Conservation (phyloP, 2,329 filamentous ascomycete genomes). For the Beauveria sp. region DNA sequence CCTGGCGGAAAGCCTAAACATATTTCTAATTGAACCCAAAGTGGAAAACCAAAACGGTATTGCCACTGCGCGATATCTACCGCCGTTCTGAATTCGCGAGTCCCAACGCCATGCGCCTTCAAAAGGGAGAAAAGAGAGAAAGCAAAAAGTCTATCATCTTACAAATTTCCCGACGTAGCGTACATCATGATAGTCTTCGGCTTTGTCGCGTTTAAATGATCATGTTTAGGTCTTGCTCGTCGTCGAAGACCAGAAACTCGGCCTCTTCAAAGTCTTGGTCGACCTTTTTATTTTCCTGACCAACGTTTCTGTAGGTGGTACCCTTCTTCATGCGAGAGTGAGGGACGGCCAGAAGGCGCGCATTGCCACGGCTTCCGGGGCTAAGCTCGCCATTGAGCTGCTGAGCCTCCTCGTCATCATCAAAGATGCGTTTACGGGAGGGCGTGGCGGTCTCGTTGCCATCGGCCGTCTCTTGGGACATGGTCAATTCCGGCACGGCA, state of each 20-base stretch:
- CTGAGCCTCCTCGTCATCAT: constrained; percentile 34
- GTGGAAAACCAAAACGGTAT: neutral
- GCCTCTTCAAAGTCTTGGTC: constrained; percentile 62
- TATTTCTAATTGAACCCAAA: neutral
- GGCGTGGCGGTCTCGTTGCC: constrained; percentile 21
- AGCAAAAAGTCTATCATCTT: neutral
- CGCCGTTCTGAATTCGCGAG: neutral
- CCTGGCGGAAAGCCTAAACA: constrained; percentile 5
- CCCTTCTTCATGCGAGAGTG: constrained; percentile 23
- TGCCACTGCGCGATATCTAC: constrained; percentile 3
- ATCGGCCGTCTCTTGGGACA: constrained; percentile 47
- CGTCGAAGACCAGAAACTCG: constrained; percentile 48
- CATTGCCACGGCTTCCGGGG: constrained; percentile 31
- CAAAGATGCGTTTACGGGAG: constrained; percentile 42
- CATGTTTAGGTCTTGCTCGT: constrained; percentile 36
- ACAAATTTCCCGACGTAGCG: neutral
- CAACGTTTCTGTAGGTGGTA: constrained; percentile 18
- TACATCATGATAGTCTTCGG: constrained; percentile 1
- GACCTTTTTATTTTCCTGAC: constrained; percentile 40
- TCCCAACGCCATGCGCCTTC: constrained; percentile 8
- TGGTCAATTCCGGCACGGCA: constrained; percentile 40
- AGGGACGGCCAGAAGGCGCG: constrained; percentile 43
- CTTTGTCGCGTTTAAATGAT: neutral
- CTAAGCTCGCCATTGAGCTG: constrained; percentile 31
- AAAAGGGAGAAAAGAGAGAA: neutral